Evolutionary conservation across 2,329 filamentous ascomycete genomes (phyloP), one percentile per base, ranked within the genome.

Genomic region (Sarocladium strictum): DNA sequence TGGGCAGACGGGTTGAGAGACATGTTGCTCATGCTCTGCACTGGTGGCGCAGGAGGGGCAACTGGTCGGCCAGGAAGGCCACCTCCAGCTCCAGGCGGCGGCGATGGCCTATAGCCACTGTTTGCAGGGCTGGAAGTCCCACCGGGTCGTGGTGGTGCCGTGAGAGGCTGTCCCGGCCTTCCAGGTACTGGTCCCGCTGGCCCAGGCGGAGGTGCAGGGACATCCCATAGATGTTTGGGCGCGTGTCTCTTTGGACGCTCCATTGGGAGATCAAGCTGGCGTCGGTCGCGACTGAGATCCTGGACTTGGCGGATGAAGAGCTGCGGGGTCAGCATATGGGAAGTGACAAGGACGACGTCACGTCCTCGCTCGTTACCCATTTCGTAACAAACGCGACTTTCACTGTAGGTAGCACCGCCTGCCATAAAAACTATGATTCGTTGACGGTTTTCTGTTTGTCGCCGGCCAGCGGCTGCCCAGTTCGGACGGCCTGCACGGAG

Each of bases 341-440:
- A 92, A 0, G 90, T 94, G 17, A 87, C 83, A 4, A 99, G 81
- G 67, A 95, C 89, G n/a, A 97, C 76, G 62, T 99, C 94, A 59
- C 87, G 84, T 53, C 83, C 84, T 47, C 84, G 84, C 51, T 84
- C 75, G 53, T 85, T 80, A 2, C 89, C 87, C 24, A 93, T 75
- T 63, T 97, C 90, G 67, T 97, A 97, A 72, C 94, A 99, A 12
- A 85, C 81, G 26, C 94, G 84, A 29, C 89, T 81, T 72, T 99
- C 94, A 4, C 90, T 91, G 68, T 93, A 96, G 0, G 94, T 97
- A 19, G 94, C 94, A 43, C 94, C 94, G 49, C 94, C 94, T 1
- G 93, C 94, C 80, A 97, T 87, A 67, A 96, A 97, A 15, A 97
- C 86, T 56, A 99, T 89, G 54, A 97, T 80, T 53, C 94, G 85